Conservation (phyloP, 2,329 filamentous ascomycete species). For the Lachnellula occidentalis region DNA sequence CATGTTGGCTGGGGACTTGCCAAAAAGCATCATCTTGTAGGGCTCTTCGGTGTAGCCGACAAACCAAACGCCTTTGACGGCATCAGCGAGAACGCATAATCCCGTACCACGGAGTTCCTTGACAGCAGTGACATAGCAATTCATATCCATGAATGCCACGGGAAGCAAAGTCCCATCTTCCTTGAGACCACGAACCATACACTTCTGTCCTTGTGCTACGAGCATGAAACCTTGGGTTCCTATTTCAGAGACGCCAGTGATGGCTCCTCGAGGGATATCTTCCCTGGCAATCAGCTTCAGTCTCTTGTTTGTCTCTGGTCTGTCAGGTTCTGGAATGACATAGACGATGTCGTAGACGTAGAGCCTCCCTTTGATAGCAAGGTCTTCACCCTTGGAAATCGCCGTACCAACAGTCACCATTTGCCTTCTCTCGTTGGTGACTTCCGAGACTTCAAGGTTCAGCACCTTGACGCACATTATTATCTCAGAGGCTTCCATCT, state of each 20-base stretch:
- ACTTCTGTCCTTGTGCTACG: constrained; percentile 91
- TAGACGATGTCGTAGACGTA: constrained; percentile 89
- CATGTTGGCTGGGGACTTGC: constrained; percentile 74
- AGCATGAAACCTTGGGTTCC: constrained; percentile 85
- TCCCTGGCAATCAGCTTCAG: constrained; percentile 85
- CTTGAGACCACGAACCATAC: constrained; percentile 92
- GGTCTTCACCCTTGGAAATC: constrained; percentile 81
- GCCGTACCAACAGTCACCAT: constrained; percentile 83
- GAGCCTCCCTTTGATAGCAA: constrained; percentile 76
- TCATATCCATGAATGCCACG: constrained; percentile 97
- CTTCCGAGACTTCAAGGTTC: constrained; percentile 84
- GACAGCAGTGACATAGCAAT: constrained; percentile 81
- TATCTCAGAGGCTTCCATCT: constrained; percentile 69
- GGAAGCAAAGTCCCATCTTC: constrained; percentile 90
- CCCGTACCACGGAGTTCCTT: constrained; percentile 81
- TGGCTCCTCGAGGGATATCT: constrained; percentile 83
- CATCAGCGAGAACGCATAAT: constrained; percentile 82
- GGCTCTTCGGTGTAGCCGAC: constrained; percentile 95
- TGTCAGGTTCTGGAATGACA: constrained; percentile 83
- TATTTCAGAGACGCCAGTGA: constrained; percentile 79
- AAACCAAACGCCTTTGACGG: constrained; percentile 92
- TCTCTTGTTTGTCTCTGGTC: constrained; percentile 77
- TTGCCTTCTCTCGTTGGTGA: constrained; percentile 78
- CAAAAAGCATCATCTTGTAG: constrained; percentile 89
- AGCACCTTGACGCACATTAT: constrained; percentile 79